phyloP scores from a whole-genome alignment of 192 early-diverging fungal genomes.

The Cetraspora pellucida region DNA sequence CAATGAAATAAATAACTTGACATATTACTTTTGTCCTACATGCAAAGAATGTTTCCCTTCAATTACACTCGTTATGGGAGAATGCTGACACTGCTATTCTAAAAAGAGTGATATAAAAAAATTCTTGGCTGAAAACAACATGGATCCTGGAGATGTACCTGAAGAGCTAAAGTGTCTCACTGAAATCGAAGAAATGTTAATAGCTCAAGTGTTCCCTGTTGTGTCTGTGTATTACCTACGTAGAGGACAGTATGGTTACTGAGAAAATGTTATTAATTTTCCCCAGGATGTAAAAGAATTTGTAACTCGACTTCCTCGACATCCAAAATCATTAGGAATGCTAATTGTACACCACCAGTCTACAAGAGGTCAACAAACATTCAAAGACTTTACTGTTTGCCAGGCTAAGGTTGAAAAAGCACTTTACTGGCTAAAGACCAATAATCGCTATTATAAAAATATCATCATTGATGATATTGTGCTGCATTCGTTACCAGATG shows the following conservation, averaged over 20 bases:
- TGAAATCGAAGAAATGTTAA: conserved; percentile 4
- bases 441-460: no score
- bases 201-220: not conserved
- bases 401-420: not conserved
- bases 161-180: not conserved
- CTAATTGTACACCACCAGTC: not conserved
- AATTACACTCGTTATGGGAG: not conserved
- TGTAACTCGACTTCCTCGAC: not conserved
- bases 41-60: not conserved
- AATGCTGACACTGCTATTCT: not conserved
- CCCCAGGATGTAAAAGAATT: not conserved
- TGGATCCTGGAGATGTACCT: not conserved
- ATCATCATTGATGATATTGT: no score
- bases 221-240: not conserved
- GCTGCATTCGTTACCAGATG: no score
- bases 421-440: no score
- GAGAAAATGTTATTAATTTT: conserved; percentile 11
- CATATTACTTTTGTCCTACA: not conserved
- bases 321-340: not conserved
- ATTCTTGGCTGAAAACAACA: not conserved
- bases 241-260: not conserved
- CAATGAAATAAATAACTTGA: not conserved
- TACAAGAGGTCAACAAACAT: not conserved
- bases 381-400: not conserved
- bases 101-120: not conserved